phyloP scores from a whole-genome alignment of 768 basidiomycete genomes.

The Russula foetens region DNA sequence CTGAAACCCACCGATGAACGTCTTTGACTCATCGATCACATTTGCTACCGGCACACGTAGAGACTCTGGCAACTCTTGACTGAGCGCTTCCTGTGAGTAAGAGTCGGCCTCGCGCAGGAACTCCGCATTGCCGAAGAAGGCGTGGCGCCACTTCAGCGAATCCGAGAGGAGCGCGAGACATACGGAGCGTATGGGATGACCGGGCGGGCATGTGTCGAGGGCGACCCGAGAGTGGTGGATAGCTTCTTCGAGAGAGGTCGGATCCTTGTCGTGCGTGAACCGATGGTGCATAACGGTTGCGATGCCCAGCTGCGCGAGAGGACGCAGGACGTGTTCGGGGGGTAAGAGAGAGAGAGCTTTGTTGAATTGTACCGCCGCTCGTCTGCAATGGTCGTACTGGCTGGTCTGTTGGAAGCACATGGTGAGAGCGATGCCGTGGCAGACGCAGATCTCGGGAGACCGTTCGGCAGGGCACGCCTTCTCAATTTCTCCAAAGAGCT shows the following conservation, averaged over 20 bases:
- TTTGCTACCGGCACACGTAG: background rate
- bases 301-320: background rate
- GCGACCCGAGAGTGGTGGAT: background rate
- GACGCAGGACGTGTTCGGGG: background rate
- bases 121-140: conserved; percentile 1
- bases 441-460: background rate
- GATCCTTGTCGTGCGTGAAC: conserved; percentile 1
- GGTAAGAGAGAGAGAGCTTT: background rate
- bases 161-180: conserved; percentile 5
- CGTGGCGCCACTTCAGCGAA: background rate
- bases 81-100: background rate
- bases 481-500: background rate
- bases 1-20: background rate
- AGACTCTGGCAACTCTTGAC: background rate
- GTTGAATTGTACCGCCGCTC: background rate
- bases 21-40: background rate
- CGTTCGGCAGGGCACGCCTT: background rate
- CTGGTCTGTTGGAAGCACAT: conserved; percentile 4
- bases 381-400: background rate
- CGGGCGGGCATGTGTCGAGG: background rate
- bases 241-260: background rate
- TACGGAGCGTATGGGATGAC: background rate
- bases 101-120: conserved; percentile 1
- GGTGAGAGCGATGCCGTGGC: background rate
- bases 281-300: background rate